Percentiles rank a stretch among this genome's conserved stretches.
Evolutionary conservation across 495 filamentous ascomycete species (phyloP).

Genomic region (Friedmanniomyces endolithicus): DNA sequence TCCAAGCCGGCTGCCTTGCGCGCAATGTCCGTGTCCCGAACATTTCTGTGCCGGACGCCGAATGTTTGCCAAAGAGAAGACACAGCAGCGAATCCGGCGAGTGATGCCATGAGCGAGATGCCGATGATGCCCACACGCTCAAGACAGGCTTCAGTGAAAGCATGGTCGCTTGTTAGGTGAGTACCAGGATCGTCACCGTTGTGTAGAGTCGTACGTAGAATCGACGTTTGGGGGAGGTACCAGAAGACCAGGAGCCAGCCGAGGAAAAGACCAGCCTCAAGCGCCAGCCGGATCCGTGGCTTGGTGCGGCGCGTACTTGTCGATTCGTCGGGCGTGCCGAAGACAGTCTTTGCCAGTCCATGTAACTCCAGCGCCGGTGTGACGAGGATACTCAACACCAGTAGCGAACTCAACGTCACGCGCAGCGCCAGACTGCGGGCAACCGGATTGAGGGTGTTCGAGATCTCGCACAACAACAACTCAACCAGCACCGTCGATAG

Average conservation of each 20-base stretch:
- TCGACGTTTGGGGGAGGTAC: constrained; percentile 55
- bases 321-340: constrained; percentile 46
- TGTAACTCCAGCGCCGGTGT: constrained; percentile 63
- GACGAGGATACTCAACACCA: constrained; percentile 53
- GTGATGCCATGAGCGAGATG: constrained; percentile 66
- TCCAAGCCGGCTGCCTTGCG: constrained; percentile 62
- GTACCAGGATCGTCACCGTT: constrained; percentile 11
- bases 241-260: constrained; percentile 60
- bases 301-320: constrained; percentile 37
- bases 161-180: constrained; percentile 23
- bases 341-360: constrained; percentile 39
- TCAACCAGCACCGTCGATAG: constrained; percentile 61
- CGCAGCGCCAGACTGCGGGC: constrained; percentile 50
- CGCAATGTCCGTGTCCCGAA: constrained; percentile 49
- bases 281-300: constrained; percentile 40
- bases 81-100: constrained; percentile 72
- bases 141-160: constrained; percentile 57
- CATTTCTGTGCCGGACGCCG: constrained; percentile 42
- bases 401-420: constrained; percentile 49
- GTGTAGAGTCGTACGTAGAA: constrained; percentile 33
- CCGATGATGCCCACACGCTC: constrained; percentile 71
- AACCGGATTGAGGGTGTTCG: constrained; percentile 49
- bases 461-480: constrained; percentile 66
- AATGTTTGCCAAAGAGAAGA: constrained; percentile 73
- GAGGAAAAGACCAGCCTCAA: constrained; percentile 45